A percentile compares a stretch with the other conserved stretches of the same genome.
Conservation (phyloP, 169 alveolate genomes). For the Cryptosporidium andersoni region DNA sequence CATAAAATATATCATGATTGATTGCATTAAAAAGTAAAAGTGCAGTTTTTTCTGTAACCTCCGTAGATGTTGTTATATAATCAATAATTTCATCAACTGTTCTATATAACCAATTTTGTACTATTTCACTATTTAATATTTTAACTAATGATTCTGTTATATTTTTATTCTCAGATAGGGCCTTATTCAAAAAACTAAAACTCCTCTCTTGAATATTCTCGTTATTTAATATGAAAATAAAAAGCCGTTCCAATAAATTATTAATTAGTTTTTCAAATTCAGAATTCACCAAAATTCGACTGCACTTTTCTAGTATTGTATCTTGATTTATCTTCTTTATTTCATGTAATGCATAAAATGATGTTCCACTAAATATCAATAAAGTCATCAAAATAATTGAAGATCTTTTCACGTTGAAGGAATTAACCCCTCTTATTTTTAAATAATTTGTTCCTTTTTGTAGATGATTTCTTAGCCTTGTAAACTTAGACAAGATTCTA, state of each 20-base stretch:
- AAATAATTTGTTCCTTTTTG: no score
- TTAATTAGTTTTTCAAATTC: constrained; percentile 36
- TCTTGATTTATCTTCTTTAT: background rate
- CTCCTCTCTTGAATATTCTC: constrained; percentile 60
- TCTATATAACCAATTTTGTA: constrained; percentile 64
- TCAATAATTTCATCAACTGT: constrained; percentile 52
- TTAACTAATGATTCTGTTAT: constrained; percentile 13
- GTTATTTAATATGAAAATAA: constrained; percentile 14
- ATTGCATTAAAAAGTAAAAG: constrained; percentile 44
- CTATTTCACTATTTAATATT: constrained; percentile 28
- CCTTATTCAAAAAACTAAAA: background rate
- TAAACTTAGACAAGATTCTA: no score
- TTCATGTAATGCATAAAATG: background rate
- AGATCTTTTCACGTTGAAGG: no score
- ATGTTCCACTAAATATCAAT: no score
- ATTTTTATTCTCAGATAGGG: constrained; percentile 21
- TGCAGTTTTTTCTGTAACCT: constrained; percentile 51
- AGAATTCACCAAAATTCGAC: constrained; percentile 21
- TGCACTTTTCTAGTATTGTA: constrained; percentile 5
- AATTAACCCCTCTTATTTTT: no score
- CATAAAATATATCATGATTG: constrained; percentile 48
- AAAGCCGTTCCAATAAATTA: constrained; percentile 30
- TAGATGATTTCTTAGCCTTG: no score
- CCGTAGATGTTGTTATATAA: constrained; percentile 52
- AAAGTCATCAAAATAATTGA: no score